Evolutionary conservation across 306 rosid species (phyloP), one percentile per base, ranked within the genome.

Genomic region (Inga laurina): DNA sequence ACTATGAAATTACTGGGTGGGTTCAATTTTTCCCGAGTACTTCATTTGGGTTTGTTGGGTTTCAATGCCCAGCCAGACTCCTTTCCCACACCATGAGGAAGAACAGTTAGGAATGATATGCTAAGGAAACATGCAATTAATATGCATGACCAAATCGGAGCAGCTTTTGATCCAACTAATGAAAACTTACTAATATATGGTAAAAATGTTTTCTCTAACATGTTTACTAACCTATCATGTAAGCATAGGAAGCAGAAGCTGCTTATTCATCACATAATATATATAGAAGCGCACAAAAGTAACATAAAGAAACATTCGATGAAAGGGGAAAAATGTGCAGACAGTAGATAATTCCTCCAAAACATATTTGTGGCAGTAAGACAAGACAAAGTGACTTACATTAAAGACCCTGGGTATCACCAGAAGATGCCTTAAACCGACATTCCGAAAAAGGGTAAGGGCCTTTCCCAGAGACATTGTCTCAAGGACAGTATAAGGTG

Each of bases 381-480:
- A 74, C 59, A 77, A 57, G 82, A 51, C 5, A 66, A 59, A 77
- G 74, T 75, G 72, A 92, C 99, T 91, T 93, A 96, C 99, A 16
- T 87, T 9, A 7, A 94, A 78, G 85, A 91, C 70, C 92, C 90
- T 96, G 69, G 99, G 99, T 81, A 94, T 82, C 83, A 96, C 98
- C 34, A 96, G 90, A 85, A 96, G 85, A 85, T 96, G 99, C 86
- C 99, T 90, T 67, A 96, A 90, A 71, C 98, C 97, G 48, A 93
- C 90, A 85, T 88, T 90, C 67, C 99, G 92, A 64, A 96, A 94
- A 76, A 94, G 94, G 51, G 71, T 82, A 39, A 89, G 94, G 67
- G 98, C 99, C 94, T 96, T 96, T 27, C 88, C 97, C 7, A 96
- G 79, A 18, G 98, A 91, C 99, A 94, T 96, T 10, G 99, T 89